A percentile compares a stretch with the other conserved stretches of the same genome.
Conservation (phyloP, 768 basidiomycete genomes). For the Jaapia argillacea region DNA sequence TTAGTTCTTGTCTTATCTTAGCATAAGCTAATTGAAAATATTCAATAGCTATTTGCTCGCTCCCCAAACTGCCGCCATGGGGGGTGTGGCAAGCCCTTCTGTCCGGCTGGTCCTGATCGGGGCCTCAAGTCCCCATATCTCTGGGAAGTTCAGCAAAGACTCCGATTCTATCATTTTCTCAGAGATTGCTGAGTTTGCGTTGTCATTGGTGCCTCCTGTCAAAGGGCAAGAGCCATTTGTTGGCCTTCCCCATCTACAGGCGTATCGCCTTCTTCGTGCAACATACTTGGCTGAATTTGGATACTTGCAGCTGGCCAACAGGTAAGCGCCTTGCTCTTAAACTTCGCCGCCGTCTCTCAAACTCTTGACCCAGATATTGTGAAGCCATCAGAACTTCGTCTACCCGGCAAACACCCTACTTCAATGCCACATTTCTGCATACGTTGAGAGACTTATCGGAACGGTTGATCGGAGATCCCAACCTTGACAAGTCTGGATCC, state of each 20-base stretch:
- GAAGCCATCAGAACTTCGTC: slow-evolving; percentile 75
- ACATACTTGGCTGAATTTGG: slow-evolving; percentile 72
- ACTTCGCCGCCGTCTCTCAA: neutral
- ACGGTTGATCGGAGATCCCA: slow-evolving; percentile 62
- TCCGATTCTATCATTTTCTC: slow-evolving; percentile 74
- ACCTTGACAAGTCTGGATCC: slow-evolving; percentile 66
- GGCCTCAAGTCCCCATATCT: slow-evolving; percentile 43
- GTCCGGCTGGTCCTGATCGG: slow-evolving; percentile 68
- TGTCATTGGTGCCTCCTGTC: slow-evolving; percentile 56
- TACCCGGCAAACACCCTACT: slow-evolving; percentile 53
- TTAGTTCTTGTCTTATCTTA: slow-evolving; percentile 5
- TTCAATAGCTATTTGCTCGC: slow-evolving; percentile 72
- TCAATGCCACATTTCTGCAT: slow-evolving; percentile 54
- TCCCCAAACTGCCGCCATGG: slow-evolving; percentile 66
- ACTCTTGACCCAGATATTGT: slow-evolving; percentile 62
- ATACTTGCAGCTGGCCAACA: slow-evolving; percentile 62
- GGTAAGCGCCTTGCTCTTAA: slow-evolving; percentile 34
- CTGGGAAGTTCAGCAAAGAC: slow-evolving; percentile 48
- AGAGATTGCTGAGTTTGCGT: slow-evolving; percentile 86
- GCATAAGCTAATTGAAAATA: neutral
- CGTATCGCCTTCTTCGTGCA: slow-evolving; percentile 79
- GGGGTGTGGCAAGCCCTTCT: slow-evolving; percentile 57
- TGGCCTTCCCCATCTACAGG: slow-evolving; percentile 80
- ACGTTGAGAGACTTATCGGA: slow-evolving; percentile 74
- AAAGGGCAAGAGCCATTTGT: slow-evolving; percentile 85